Percentiles rank a stretch among this genome's conserved stretches.
phyloP scores from a whole-genome alignment of 805 yeast species.

The Lipomyces starkeyi region DNA sequence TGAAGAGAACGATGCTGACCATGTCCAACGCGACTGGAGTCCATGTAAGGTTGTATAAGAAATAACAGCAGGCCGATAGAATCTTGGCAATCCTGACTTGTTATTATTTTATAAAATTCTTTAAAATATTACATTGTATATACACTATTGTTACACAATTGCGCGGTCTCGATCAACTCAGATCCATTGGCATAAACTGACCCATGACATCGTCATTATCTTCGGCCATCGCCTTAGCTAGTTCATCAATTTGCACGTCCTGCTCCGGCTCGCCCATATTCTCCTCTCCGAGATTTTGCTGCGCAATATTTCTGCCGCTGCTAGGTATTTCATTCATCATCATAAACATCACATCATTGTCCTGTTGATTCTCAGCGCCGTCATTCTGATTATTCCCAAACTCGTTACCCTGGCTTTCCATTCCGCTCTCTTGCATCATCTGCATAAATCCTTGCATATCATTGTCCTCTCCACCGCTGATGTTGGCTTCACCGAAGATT shows the following conservation, averaged over 20 bases:
- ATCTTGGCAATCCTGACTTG: no score
- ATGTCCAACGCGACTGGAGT: constrained; percentile 25
- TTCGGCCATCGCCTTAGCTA: constrained; percentile 2
- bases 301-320: neutral
- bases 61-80: neutral
- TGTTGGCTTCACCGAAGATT: neutral
- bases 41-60: constrained; percentile 16
- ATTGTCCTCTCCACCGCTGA: constrained; percentile 6
- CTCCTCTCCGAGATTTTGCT: neutral
- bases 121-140: neutral
- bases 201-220: neutral
- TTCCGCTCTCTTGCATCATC: constrained; percentile 16
- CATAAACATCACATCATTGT: constrained; percentile 4
- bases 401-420: neutral
- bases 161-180: constrained; percentile 3
- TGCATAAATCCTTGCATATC: constrained; percentile 30
- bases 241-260: constrained; percentile 1
- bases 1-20: constrained; percentile 23
- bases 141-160: constrained; percentile 2
- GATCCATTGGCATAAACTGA: constrained; percentile 7
- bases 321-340: neutral
- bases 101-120: neutral
- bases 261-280: constrained; percentile 1
- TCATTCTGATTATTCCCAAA: neutral
- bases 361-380: neutral